Evolutionary conservation across 495 filamentous ascomycete genomes (phyloP).

Genomic region (Aspergillus funiculosus): DNA sequence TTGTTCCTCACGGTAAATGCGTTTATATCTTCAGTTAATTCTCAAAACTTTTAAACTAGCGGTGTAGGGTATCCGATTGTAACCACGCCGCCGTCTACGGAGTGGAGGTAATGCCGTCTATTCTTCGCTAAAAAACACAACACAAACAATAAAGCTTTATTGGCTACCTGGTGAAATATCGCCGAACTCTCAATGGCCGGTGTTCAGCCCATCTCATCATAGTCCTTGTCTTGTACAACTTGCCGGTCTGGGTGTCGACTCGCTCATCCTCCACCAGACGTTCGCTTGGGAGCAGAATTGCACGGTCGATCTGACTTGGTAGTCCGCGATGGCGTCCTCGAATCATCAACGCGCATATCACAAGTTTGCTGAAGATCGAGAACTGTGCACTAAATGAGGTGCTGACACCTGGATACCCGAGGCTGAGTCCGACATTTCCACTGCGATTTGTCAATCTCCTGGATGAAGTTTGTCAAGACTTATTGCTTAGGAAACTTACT

Average conservation of each 20-base stretch:
- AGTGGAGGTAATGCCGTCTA: too few species aligned
- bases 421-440: conserved; percentile 79
- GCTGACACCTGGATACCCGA: conserved; percentile 67
- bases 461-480: too few species aligned
- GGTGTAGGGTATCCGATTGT: too few species aligned
- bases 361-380: conserved; percentile 67
- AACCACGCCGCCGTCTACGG: too few species aligned
- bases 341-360: conserved; percentile 83
- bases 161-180: conserved; percentile 16
- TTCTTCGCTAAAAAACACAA: too few species aligned
- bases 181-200: conserved; percentile 7
- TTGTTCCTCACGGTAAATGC: too few species aligned
- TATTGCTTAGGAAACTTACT: conserved; percentile 31
- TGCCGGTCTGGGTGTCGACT: background rate
- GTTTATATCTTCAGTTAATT: too few species aligned
- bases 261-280: conserved; percentile 36
- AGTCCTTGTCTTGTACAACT: conserved; percentile 1
- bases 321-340: conserved; percentile 84
- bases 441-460: conserved; percentile 20
- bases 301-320: conserved; percentile 83
- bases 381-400: conserved; percentile 74
- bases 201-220: conserved; percentile 4
- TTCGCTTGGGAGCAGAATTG: conserved; percentile 72
- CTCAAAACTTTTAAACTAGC: too few species aligned
- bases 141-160: background rate